Conservation (phyloP, 1,139 yeast genomes). For the Blastobotrys arbuscula region DNA sequence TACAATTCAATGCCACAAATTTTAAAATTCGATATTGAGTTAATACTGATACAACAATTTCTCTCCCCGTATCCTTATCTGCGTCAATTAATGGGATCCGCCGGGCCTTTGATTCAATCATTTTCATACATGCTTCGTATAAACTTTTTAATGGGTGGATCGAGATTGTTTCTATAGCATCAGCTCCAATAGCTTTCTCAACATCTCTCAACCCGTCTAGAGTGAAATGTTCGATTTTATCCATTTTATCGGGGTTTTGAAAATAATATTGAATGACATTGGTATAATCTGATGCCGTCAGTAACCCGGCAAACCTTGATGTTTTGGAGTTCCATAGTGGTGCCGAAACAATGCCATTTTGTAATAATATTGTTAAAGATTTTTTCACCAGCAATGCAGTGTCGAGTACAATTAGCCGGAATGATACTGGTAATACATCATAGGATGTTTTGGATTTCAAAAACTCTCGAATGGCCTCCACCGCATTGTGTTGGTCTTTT, state of each 20-base stretch:
- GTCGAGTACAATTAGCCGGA: slow-evolving; percentile 87
- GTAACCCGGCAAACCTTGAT: slow-evolving; percentile 86
- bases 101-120: slow-evolving; percentile 85
- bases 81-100: slow-evolving; percentile 92
- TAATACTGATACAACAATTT: slow-evolving; percentile 88
- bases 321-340: slow-evolving; percentile 94
- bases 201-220: slow-evolving; percentile 76
- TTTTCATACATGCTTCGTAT: slow-evolving; percentile 89
- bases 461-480: slow-evolving; percentile 65
- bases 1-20: slow-evolving; percentile 92
- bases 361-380: slow-evolving; percentile 81
- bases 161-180: slow-evolving; percentile 79
- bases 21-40: slow-evolving; percentile 95
- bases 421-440: slow-evolving; percentile 94
- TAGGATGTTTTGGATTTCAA: slow-evolving; percentile 89
- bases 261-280: slow-evolving; percentile 94
- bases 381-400: slow-evolving; percentile 87
- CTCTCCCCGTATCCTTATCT: slow-evolving; percentile 89
- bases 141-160: slow-evolving; percentile 89
- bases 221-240: slow-evolving; percentile 79
- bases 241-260: slow-evolving; percentile 85
- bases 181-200: slow-evolving; percentile 83
- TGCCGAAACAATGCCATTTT: slow-evolving; percentile 92
- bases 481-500: slow-evolving; percentile 7
- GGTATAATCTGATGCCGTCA: slow-evolving; percentile 89